Evolutionary conservation across 129 eudicot genomes (phyloP).

Genomic region (Saussurea involucrata): DNA sequence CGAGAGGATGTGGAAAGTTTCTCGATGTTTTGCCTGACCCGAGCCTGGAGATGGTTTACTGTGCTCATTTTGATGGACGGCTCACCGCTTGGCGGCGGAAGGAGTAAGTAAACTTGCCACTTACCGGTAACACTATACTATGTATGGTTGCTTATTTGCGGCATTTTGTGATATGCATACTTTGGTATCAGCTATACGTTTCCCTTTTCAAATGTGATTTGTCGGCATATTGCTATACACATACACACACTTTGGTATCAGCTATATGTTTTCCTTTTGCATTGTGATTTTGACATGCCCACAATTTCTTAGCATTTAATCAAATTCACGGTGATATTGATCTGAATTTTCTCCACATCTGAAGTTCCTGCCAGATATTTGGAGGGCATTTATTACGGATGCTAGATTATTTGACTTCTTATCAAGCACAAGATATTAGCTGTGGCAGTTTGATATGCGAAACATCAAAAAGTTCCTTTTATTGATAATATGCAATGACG

Average conservation of each 20-base stretch:
- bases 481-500: neutral
- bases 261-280: slow-evolving; percentile 12
- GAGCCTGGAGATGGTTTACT: slow-evolving; percentile 64
- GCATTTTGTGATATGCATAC: neutral
- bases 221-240: neutral
- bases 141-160: slow-evolving; percentile 9
- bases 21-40: slow-evolving; percentile 79
- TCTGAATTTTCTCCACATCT: neutral
- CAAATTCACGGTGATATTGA: neutral
- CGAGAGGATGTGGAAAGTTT: slow-evolving; percentile 86
- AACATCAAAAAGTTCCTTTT: neutral
- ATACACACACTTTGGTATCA: neutral
- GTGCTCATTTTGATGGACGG: slow-evolving; percentile 92
- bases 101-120: slow-evolving; percentile 53
- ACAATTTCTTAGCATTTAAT: neutral
- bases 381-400: neutral
- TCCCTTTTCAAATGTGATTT: slow-evolving; percentile 1
- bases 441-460: neutral
- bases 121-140: neutral
- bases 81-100: slow-evolving; percentile 81
- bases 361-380: slow-evolving; percentile 1
- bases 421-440: neutral
- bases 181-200: slow-evolving; percentile 11
- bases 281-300: slow-evolving; percentile 6
- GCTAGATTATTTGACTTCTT: neutral